These are phyloP conservation scores for Furculomyces boomerangus DNA, from an alignment of 371 early-diverging fungal genomes.

Conservation along the genomic window DNA sequence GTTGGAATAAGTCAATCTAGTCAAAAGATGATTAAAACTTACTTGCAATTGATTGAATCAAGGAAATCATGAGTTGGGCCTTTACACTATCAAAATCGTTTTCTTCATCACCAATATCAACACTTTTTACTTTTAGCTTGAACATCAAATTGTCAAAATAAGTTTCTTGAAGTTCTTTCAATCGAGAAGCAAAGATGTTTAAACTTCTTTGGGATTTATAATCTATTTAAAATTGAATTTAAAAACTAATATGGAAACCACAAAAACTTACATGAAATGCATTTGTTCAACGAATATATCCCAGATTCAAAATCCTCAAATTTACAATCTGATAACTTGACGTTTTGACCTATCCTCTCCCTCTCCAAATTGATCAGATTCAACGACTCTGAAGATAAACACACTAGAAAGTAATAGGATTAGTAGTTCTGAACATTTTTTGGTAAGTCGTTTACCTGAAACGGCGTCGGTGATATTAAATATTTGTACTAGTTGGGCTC, in stretches of 20 bases:
- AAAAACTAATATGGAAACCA: neutral
- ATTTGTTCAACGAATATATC: neutral
- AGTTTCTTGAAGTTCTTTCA: neutral
- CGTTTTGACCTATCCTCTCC: neutral
- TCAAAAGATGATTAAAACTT: neutral
- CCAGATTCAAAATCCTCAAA: neutral
- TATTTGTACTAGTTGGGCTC: no score
- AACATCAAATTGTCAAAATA: neutral
- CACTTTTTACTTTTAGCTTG: neutral
- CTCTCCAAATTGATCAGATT: neutral
- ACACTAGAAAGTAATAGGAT: no score
- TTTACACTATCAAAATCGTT: neutral
- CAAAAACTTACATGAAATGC: neutral
- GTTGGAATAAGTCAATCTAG: neutral
- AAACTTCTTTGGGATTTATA: neutral
- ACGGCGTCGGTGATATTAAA: no score
- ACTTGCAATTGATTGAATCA: neutral
- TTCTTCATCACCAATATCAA: neutral
- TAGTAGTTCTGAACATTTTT: no score
- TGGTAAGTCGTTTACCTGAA: no score
- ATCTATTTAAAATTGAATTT: neutral
- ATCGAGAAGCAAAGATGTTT: neutral
- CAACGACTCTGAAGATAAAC: neutral
- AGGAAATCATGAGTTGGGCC: neutral
- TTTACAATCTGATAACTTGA: neutral